Percentiles rank a stretch among this genome's conserved stretches.
Conservation (phyloP, 1,139 yeast species). For the Pichia terricola region DNA sequence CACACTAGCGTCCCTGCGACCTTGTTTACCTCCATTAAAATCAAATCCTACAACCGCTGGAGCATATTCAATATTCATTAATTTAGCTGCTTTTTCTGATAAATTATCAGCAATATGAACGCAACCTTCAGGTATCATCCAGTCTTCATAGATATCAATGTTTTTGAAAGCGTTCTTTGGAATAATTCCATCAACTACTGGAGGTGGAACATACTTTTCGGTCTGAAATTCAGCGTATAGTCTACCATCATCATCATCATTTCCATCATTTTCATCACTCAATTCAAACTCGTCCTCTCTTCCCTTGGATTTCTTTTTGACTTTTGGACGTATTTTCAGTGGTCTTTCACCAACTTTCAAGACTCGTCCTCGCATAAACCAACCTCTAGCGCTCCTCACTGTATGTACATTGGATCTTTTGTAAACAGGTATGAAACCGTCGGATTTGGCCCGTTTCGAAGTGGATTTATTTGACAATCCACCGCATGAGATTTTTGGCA, state of each 20-base stretch:
- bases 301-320: constrained; percentile 7
- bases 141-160: constrained; percentile 63
- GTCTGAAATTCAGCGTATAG: constrained; percentile 77
- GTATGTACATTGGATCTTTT: constrained; percentile 54
- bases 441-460: constrained; percentile 22
- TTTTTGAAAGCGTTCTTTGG: constrained; percentile 76
- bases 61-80: constrained; percentile 70
- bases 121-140: constrained; percentile 82
- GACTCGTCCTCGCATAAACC: constrained; percentile 78
- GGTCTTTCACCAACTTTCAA: constrained; percentile 66
- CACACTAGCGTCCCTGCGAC: constrained; percentile 46
- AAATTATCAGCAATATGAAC: constrained; percentile 46
- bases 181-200: constrained; percentile 53
- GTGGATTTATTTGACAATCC: constrained; percentile 39
- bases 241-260: constrained; percentile 33
- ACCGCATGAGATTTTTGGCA: constrained; percentile 70
- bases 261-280: constrained; percentile 33
- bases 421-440: constrained; percentile 46
- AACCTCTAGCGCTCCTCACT: constrained; percentile 67
- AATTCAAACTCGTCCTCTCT: constrained; percentile 23
- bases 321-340: constrained; percentile 31
- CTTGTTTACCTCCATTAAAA: constrained; percentile 31
- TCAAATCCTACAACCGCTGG: constrained; percentile 84
- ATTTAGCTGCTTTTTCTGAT: constrained; percentile 60
- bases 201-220: constrained; percentile 56